These are phyloP conservation scores for Salmacisia buchloeana DNA, from an alignment of 1,284 basidiomycete genomes.

Conservation along the genomic window DNA sequence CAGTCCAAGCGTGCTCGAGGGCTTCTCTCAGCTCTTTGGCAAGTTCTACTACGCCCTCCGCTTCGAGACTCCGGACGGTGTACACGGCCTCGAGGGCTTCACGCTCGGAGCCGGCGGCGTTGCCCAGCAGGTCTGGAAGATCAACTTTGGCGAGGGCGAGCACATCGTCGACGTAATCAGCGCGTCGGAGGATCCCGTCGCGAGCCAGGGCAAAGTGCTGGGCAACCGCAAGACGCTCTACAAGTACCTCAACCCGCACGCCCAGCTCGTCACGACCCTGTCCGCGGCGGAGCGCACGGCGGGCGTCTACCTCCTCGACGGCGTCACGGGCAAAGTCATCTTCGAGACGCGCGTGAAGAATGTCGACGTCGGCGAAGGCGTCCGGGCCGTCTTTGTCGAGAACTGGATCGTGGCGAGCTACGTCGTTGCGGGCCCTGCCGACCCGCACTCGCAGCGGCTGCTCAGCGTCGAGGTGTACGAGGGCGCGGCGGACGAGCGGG, in stretches of 20 bases:
- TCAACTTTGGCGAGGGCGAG: conserved; percentile 27
- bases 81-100: conserved; percentile 24
- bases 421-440: conserved; percentile 57
- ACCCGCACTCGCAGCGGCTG: conserved; percentile 32
- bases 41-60: conserved; percentile 24
- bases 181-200: conserved; percentile 53
- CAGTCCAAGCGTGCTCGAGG: not conserved
- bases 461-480: conserved; percentile 82
- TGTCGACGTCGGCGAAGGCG: conserved; percentile 48
- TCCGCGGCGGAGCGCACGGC: conserved; percentile 49
- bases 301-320: conserved; percentile 69
- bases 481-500: conserved; percentile 52
- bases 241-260: conserved; percentile 85
- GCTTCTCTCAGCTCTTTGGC: not conserved
- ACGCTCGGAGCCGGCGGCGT: conserved; percentile 7
- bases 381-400: conserved; percentile 69
- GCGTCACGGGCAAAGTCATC: conserved; percentile 68
- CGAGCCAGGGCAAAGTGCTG: conserved; percentile 74
- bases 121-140: conserved; percentile 24
- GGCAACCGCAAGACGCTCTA: conserved; percentile 83
- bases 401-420: conserved; percentile 89
- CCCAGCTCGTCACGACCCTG: conserved; percentile 65
- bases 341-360: conserved; percentile 50
- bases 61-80: conserved; percentile 5
- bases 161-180: conserved; percentile 16